A percentile compares a stretch with the other conserved stretches of the same genome.
These are phyloP conservation scores for Starmerella floricola DNA, from an alignment of 805 yeast genomes.

Conservation along the genomic window DNA sequence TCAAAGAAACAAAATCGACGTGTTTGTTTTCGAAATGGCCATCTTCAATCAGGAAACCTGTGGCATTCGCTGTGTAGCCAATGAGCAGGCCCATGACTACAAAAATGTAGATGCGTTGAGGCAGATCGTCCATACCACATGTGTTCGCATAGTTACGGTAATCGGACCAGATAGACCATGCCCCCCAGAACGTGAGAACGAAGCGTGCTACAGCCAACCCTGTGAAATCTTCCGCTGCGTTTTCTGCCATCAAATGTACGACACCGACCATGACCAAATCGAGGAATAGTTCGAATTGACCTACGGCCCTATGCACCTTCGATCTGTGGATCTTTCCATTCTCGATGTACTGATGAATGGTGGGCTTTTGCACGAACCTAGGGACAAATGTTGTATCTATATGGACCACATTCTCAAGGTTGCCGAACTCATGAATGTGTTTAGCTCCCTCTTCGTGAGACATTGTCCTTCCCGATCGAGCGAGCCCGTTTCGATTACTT, in stretches of 20 bases:
- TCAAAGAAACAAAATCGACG: not conserved
- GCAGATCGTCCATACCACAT: slow-evolving; percentile 8
- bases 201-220: slow-evolving; percentile 6
- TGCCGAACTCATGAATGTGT: slow-evolving; percentile 9
- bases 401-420: slow-evolving; percentile 6
- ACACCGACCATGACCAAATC: slow-evolving; percentile 12
- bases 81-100: slow-evolving; percentile 7
- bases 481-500: too few species aligned
- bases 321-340: slow-evolving; percentile 3
- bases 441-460: not conserved
- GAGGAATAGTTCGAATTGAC: slow-evolving; percentile 12
- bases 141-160: slow-evolving; percentile 7
- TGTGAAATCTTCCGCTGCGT: slow-evolving; percentile 3
- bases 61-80: slow-evolving; percentile 10
- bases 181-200: slow-evolving; percentile 12
- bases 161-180: slow-evolving; percentile 12
- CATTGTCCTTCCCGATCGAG: too few species aligned
- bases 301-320: slow-evolving; percentile 1
- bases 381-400: slow-evolving; percentile 1
- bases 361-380: slow-evolving; percentile 4
- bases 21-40: not conserved
- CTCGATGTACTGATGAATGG: slow-evolving; percentile 7
- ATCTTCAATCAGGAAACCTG: slow-evolving; percentile 5
- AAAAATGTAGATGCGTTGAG: slow-evolving; percentile 9
- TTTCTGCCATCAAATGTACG: slow-evolving; percentile 9